phyloP scores from a whole-genome alignment of 1,139 yeast species.

The Nakaseomyces kungkrabaensis region DNA sequence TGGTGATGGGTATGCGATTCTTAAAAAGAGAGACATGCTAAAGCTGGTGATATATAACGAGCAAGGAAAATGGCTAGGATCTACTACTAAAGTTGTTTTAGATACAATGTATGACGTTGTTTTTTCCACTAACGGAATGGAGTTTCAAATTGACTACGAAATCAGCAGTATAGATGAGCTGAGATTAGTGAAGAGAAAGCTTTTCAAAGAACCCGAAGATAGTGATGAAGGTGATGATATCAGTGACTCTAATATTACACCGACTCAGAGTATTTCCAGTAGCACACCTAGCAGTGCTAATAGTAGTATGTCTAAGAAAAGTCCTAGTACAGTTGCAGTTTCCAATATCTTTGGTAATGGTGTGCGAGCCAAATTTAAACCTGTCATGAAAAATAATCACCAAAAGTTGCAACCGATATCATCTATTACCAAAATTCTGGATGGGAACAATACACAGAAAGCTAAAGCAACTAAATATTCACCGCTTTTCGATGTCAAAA shows the following conservation, averaged over 20 bases:
- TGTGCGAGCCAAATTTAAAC: not conserved
- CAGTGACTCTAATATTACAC: not conserved
- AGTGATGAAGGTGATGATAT: not conserved
- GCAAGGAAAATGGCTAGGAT: slow-evolving; percentile 25
- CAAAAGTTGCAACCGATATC: not conserved
- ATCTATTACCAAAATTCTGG: not conserved
- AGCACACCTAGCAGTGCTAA: not conserved
- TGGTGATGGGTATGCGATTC: slow-evolving; percentile 64
- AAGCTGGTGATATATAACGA: slow-evolving; percentile 26
- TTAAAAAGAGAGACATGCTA: slow-evolving; percentile 10
- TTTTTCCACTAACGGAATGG: slow-evolving; percentile 41
- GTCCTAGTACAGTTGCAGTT: not conserved
- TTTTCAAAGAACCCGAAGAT: not conserved
- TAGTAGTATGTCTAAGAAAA: not conserved
- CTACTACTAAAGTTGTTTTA: slow-evolving; percentile 11
- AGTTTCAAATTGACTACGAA: slow-evolving; percentile 45
- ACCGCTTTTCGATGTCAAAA: slow-evolving; percentile 36
- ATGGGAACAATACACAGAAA: not conserved
- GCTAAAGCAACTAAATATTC: slow-evolving; percentile 8
- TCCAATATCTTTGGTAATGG: not conserved
- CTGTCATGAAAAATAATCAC: not conserved
- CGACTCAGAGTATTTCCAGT: not conserved
- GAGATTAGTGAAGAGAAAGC: not conserved
- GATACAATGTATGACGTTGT: slow-evolving; percentile 34
- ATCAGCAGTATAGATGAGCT: slow-evolving; percentile 21